Evolutionary conservation across 2,329 filamentous ascomycete species (phyloP), one percentile per base, ranked within the genome.

Genomic region (Diaporthe australafricana): DNA sequence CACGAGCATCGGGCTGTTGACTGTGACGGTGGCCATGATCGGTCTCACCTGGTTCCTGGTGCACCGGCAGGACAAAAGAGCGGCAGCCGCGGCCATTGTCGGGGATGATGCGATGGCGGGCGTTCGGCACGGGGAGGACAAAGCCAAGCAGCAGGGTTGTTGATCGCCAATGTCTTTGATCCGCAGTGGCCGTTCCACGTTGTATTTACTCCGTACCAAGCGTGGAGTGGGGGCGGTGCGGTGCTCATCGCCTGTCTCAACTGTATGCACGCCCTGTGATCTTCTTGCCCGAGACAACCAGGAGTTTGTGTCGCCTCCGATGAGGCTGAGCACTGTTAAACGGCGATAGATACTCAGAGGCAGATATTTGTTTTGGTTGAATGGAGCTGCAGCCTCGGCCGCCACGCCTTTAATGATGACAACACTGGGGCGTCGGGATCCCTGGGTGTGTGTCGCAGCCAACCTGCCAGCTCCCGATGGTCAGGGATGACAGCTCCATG

Each of bases 1-100:
- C 9, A 78, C 77, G 22, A 81, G 80, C 7, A 80, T 83, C 53
- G 79, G 78, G 2, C 72, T 84, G 30, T 73, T 83, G 8, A 75
- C 72, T 16, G 77, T 75, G 16, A 78, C 79, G 2, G 73, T 81
- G 5, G n/a, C 73, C 16, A 63, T 73, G 16, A 74, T 77, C 8
- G 66, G 52, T 17, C 42, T 72, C 5, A 73, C 77, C 1, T 78
- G 77, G 77, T 76, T 60, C 40, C 73, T 78, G 17, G 77, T 78
- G 1, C 17, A 35, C 2, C 70, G 63, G 52, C 56, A 75, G 55
- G 77, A 77, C 22, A 55, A 47, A 40, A 67, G 52, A 14, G 35
- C 32, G 42, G 42, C 27, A 66, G 48, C 30, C 30, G 47, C 20
- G 53, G 52, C 57, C 8, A n/a, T 45, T 42, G 52, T 25, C 14